Evolutionary conservation across 805 yeast genomes (phyloP).

Genomic region (Hanseniaspora jakobsenii): DNA sequence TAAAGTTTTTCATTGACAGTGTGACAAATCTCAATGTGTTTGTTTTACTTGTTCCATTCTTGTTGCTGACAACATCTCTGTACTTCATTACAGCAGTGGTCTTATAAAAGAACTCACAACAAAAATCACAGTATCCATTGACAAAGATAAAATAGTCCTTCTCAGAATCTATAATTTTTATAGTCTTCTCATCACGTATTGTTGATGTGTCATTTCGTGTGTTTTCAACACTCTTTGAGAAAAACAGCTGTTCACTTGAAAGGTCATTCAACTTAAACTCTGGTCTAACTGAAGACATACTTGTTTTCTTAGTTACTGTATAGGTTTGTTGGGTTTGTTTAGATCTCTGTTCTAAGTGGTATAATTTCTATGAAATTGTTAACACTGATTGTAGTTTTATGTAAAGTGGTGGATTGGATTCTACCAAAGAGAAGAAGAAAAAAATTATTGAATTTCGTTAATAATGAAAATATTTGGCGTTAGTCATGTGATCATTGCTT

Average conservation of each 20-base stretch:
- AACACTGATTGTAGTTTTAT: too few species aligned
- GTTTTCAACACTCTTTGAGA: slow-evolving; percentile 35
- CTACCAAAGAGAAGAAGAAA: not conserved
- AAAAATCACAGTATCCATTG: not conserved
- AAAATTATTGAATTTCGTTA: too few species aligned
- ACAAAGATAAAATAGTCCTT: slow-evolving; percentile 8
- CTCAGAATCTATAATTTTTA: not conserved
- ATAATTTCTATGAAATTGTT: too few species aligned
- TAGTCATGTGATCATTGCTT: too few species aligned
- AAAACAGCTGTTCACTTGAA: slow-evolving; percentile 37
- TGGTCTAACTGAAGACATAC: slow-evolving; percentile 35
- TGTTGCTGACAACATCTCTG: slow-evolving; percentile 35
- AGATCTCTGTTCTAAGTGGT: not conserved
- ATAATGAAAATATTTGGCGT: too few species aligned
- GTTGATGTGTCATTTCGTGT: not conserved
- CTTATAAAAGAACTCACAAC: slow-evolving; percentile 47
- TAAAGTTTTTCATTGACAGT: slow-evolving; percentile 60
- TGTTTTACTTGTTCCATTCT: too few species aligned
- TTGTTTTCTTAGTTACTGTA: not conserved
- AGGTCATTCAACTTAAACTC: slow-evolving; percentile 47
- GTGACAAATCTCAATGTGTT: slow-evolving; percentile 45
- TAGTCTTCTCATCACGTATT: not conserved
- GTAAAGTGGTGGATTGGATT: too few species aligned
- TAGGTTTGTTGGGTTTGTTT: not conserved
- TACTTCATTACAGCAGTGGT: slow-evolving; percentile 71